Evolutionary conservation across 768 basidiomycete genomes (phyloP), one percentile per base, ranked within the genome.

Genomic region (Clitopilus passeckerianus): DNA sequence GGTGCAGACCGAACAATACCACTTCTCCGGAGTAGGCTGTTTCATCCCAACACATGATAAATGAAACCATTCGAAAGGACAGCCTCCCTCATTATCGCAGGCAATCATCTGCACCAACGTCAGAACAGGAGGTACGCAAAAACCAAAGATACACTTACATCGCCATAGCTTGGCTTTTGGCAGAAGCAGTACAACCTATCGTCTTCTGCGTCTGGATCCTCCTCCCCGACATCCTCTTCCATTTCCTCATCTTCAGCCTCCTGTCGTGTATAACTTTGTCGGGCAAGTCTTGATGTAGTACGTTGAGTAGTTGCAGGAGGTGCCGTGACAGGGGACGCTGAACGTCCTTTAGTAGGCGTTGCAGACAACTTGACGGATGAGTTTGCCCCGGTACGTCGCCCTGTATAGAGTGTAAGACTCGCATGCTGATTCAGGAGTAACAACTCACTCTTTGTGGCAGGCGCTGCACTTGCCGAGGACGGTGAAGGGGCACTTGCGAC

Each of bases 31-130:
- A 34, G 66, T 76, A 63, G 67, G 79, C 61, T 76, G 76, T 68
- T 72, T 81, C 61, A 87, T 70, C 20, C 81, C 80, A 20, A 86
- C 83, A 65, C 86, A 87, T 16, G 76, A 75, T 22, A 87, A 68
- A 72, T 87, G 86, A 72, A 86, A 87, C 86, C 87, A 89, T 85
- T 89, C 85, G 67, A 81, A 85, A 3, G 79, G 80, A 72, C 87
- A 89, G 16, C 75, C 73, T n/a, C 73, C 74, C 62, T 85, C 80
- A 64, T 86, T 85, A 67, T 89, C 87, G 65, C 87, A 89, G 5
- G 83, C 86, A 66, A 89, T 86, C 87, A 89, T 89, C 83, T 82
- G 43, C 10, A 53, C 41, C n/a, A 4, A 41, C 23, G 12, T 50
- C 18, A n/a, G 10, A n/a, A 20, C 6, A 18, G n/a, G n/a, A n/a